Evolutionary conservation across 176 grass and related monocot species (phyloP), one percentile per base, ranked within the genome.

Genomic region (Areca catechu): DNA sequence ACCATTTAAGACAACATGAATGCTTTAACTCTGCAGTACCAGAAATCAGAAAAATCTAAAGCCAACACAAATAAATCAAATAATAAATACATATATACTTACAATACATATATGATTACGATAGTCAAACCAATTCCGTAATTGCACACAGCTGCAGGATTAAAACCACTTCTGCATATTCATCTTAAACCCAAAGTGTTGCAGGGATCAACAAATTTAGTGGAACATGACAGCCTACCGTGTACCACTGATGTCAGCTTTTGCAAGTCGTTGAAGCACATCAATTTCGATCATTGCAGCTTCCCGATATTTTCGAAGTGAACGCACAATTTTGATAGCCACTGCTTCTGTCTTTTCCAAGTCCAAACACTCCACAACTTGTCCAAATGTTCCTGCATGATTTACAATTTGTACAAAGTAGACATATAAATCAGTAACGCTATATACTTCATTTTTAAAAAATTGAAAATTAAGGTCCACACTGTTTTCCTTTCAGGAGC

Each of bases 81-180:
- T 29, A 29, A 29, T 29, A 74, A 59, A 80, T 74, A 61, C 79
- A 84, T 70, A 79, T 89, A 69, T 88, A 97, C 86, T 97, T 87
- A 97, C 92, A 77, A 97, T 97, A 88, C 92, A 97, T 77, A 88
- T 88, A 88, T 97, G 92, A 82, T 97, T 91, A 84, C 83, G 86
- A 85, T 91, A 97, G 86, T 91, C 92, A 88, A 91, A 97, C 86
- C 86, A 97, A 88, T 89, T 88, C 93, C 77, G 83, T 52, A 97
- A 91, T 88, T 91, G 92, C 86, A 97, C 92, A 97, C 86, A 97
- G 73, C 86, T 97, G 86, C 92, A 91, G 60, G 49, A 64, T 86
- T 83, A 85, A 57, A 95, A 86, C 71, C 80, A 91, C 70, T 82
- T 77, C 19, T 80, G 69, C 76, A 79, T 73, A 81, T 84, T 72